Percentiles rank a stretch among this genome's conserved stretches.
These are phyloP conservation scores for Fusarium caatingaense DNA, from an alignment of 2,329 filamentous ascomycete species.

Conservation along the genomic window DNA sequence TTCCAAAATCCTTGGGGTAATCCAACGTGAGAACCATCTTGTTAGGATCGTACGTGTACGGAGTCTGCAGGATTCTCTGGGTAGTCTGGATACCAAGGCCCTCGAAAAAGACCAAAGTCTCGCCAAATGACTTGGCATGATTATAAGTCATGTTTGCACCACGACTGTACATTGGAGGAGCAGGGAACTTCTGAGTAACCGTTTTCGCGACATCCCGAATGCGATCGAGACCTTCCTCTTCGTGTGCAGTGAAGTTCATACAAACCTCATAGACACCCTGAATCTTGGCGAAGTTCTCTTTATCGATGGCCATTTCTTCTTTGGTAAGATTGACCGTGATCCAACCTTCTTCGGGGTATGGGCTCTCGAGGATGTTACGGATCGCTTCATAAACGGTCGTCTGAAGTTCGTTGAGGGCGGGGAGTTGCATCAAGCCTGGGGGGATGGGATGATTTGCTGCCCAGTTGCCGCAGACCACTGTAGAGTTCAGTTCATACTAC, in stretches of 20 bases:
- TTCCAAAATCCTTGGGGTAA: no score
- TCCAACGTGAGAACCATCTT: no score
- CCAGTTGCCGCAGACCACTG: slow-evolving; percentile 67
- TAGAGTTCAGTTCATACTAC: no score
- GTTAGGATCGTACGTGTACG: no score
- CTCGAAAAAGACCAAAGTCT: slow-evolving; percentile 22
- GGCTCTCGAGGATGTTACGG: slow-evolving; percentile 49
- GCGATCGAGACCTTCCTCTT: slow-evolving; percentile 65
- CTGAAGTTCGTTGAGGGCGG: no score
- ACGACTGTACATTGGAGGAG: fast-evolving
- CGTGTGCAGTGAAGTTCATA: slow-evolving; percentile 69
- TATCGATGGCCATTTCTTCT: slow-evolving; percentile 58
- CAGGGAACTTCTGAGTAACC: slow-evolving; percentile 16
- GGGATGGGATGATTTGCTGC: no score
- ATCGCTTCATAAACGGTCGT: no score
- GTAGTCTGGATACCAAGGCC: slow-evolving; percentile 14
- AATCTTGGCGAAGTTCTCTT: slow-evolving; percentile 74
- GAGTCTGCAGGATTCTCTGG: no score
- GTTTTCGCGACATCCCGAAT: slow-evolving; percentile 63
- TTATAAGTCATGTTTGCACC: not conserved
- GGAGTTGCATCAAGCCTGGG: no score
- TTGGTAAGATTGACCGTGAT: slow-evolving; percentile 31
- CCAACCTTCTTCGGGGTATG: slow-evolving; percentile 67
- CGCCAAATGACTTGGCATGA: not conserved
- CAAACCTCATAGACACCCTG: slow-evolving; percentile 74